A percentile compares a stretch with the other conserved stretches of the same genome.
Evolutionary conservation across 495 filamentous ascomycete species (phyloP).

Genomic region (Trichoderma virens): DNA sequence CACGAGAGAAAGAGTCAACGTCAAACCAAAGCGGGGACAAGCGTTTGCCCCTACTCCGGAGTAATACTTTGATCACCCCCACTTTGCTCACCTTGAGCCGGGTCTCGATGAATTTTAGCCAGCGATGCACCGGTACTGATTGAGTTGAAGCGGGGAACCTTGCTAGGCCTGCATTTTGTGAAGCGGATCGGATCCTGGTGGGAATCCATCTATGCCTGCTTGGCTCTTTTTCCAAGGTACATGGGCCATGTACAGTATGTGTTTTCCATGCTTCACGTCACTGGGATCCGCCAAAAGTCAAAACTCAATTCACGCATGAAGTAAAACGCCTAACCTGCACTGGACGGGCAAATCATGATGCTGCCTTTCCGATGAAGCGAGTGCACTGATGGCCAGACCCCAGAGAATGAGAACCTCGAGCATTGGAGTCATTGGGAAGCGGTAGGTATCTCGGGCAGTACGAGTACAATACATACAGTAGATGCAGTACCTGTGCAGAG

Average conservation of each 20-base stretch:
- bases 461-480: too few species aligned
- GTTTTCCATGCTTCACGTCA: background rate
- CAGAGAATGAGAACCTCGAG: too few species aligned
- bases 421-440: too few species aligned
- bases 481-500: too few species aligned
- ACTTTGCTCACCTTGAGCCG: background rate
- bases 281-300: background rate
- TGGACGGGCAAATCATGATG: too few species aligned
- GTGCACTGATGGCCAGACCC: too few species aligned
- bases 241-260: background rate
- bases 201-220: background rate
- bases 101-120: background rate
- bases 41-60: background rate
- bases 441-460: too few species aligned
- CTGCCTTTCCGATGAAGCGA: too few species aligned
- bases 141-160: constrained; percentile 6
- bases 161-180: background rate
- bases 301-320: background rate
- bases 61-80: background rate
- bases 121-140: background rate
- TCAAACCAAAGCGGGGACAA: background rate
- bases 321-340: background rate
- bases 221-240: background rate
- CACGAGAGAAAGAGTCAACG: background rate
- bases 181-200: background rate